Conservation (phyloP, 176 grass and related monocot genomes). For the Triticum dicoccoides region DNA sequence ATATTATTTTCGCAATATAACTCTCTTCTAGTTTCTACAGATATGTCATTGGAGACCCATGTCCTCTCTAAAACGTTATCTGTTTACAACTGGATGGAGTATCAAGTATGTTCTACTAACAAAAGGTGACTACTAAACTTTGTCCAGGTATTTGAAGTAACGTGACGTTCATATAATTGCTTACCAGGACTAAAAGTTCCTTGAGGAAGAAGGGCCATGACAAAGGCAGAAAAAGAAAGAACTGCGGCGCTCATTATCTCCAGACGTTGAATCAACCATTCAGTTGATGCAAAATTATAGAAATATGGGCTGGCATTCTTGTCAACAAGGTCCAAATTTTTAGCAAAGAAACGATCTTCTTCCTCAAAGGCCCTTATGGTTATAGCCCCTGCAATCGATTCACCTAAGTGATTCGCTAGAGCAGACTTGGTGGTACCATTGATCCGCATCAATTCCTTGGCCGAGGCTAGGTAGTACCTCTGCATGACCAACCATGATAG, state of each 20-base stretch:
- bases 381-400: constrained; percentile 77
- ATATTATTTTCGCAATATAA: not conserved
- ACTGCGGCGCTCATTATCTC: constrained; percentile 70
- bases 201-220: constrained; percentile 73
- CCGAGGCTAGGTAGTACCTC: constrained; percentile 85
- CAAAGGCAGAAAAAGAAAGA: constrained; percentile 79
- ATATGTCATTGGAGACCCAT: not conserved
- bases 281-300: constrained; percentile 76
- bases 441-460: constrained; percentile 63
- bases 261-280: constrained; percentile 88
- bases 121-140: not conserved
- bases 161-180: not conserved
- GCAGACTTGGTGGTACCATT: constrained; percentile 94
- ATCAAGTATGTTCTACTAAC: not conserved
- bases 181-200: constrained; percentile 82
- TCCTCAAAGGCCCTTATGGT: constrained; percentile 85
- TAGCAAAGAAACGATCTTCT: constrained; percentile 80
- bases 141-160: not conserved
- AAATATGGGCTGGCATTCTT: constrained; percentile 84
- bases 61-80: not conserved
- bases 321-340: constrained; percentile 77
- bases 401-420: constrained; percentile 79
- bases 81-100: not conserved
- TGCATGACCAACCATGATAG: constrained; percentile 34
- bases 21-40: not conserved